phyloP scores from a whole-genome alignment of 164 flowering plant genomes.

The Houttuynia cordata region DNA sequence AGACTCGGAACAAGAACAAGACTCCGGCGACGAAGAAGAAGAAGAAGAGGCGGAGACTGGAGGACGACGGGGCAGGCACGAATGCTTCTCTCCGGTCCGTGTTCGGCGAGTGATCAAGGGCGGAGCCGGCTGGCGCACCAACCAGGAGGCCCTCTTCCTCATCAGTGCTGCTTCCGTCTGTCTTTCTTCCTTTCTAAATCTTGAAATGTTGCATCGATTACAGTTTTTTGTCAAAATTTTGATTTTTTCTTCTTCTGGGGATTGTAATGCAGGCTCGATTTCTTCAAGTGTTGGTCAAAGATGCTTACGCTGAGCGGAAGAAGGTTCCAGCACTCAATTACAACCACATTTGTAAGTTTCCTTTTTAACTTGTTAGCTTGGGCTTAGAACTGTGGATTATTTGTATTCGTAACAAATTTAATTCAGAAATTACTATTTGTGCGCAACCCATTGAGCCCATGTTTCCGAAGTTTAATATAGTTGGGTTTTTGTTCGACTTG shows the following conservation, averaged over 20 bases:
- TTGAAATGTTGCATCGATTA: no score
- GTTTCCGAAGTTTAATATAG: no score
- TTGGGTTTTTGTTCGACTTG: no score
- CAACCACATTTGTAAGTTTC: background rate
- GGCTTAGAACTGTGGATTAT: no score
- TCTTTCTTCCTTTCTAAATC: background rate
- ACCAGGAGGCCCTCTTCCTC: constrained; percentile 1
- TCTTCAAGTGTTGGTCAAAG: background rate
- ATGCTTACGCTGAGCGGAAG: constrained; percentile 1
- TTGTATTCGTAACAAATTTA: no score
- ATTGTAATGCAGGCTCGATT: background rate
- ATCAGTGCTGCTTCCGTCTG: background rate
- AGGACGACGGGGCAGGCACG: background rate
- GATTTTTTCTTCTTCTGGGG: background rate
- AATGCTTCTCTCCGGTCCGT: background rate
- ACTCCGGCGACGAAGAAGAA: background rate
- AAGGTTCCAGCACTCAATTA: background rate
- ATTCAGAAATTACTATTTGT: no score
- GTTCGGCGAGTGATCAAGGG: constrained; percentile 1
- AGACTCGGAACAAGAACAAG: background rate
- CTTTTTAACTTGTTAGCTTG: background rate
- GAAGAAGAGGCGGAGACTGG: background rate
- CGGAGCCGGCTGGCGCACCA: constrained; percentile 2
- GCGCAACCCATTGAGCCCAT: no score
- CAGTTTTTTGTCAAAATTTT: background rate